A percentile compares a stretch with the other conserved stretches of the same genome.
Conservation (phyloP, 352 stramenopile species). For the Phytophthora lateralis region DNA sequence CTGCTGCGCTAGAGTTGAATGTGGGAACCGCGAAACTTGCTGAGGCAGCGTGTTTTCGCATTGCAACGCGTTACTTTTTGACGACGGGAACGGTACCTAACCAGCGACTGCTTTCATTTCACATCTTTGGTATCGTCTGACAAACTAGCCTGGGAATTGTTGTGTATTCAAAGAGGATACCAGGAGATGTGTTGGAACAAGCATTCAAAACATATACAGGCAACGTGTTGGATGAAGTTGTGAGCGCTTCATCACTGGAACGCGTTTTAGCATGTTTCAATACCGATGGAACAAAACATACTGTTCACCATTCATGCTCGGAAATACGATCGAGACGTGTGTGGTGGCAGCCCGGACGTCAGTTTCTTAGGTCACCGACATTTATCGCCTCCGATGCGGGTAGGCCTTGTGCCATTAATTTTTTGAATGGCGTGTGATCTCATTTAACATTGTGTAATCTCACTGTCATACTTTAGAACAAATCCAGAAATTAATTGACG, state of each 20-base stretch:
- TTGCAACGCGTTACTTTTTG: constrained; percentile 33
- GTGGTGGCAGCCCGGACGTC: constrained; percentile 40
- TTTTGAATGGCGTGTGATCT: not conserved
- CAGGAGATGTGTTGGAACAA: constrained; percentile 22
- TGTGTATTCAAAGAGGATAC: constrained; percentile 26
- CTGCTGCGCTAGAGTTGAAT: constrained; percentile 21
- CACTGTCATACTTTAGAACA: constrained; percentile 23
- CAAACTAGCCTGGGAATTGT: not conserved
- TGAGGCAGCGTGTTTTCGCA: constrained; percentile 39
- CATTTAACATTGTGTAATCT: not conserved
- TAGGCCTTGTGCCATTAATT: constrained; percentile 13
- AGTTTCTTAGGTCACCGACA: constrained; percentile 31
- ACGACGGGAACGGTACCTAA: constrained; percentile 32
- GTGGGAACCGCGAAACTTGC: constrained; percentile 19
- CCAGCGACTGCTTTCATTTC: not conserved
- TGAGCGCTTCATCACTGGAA: constrained; percentile 17
- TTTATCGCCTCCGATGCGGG: constrained; percentile 30
- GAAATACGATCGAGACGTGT: not conserved
- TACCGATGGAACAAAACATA: not conserved
- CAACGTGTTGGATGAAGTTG: constrained; percentile 16
- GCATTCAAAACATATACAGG: constrained; percentile 41
- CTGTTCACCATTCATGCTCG: not conserved
- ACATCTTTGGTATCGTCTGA: not conserved
- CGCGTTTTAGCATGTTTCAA: constrained; percentile 9
- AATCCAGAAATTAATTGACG: constrained; percentile 38